Conservation (phyloP, 1,139 yeast species). For the Yarrowia galli region DNA sequence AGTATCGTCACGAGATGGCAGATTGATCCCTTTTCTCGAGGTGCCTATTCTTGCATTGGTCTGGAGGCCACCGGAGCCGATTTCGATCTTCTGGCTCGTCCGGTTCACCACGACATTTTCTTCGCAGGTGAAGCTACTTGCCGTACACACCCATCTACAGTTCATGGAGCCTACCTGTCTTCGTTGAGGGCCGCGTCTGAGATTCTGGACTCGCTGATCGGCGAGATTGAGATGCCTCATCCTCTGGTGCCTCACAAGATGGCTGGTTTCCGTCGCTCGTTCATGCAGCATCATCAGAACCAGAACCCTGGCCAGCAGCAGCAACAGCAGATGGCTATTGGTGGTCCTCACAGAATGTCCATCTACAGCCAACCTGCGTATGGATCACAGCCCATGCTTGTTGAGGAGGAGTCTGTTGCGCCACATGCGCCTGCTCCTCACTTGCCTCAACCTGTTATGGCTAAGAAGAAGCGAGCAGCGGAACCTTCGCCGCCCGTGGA, state of each 20-base stretch:
- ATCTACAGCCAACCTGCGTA: conserved; percentile 10
- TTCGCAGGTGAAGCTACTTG: conserved; percentile 59
- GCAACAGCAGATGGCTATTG: conserved; percentile 5
- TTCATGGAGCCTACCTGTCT: conserved; percentile 56
- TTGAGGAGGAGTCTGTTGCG: conserved; percentile 18
- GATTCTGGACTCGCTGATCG: conserved; percentile 53
- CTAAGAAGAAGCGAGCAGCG: conserved; percentile 23
- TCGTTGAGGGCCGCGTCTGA: conserved; percentile 56
- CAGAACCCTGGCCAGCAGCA: neutral
- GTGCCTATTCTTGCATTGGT: conserved; percentile 56
- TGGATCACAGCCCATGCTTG: conserved; percentile 30
- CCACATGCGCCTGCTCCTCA: conserved; percentile 4
- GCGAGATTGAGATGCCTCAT: conserved; percentile 53
- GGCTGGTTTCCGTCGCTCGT: conserved; percentile 41
- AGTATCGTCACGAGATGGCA: conserved; percentile 56
- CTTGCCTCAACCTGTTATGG: conserved; percentile 18
- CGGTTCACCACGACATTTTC: conserved; percentile 51
- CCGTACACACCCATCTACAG: conserved; percentile 55
- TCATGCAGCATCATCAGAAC: conserved; percentile 31
- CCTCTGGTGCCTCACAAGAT: conserved; percentile 50
- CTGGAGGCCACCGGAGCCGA: conserved; percentile 55
- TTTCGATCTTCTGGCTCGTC: conserved; percentile 54
- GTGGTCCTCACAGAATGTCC: conserved; percentile 30
- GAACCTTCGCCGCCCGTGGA: conserved; percentile 34
- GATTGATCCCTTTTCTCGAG: conserved; percentile 53